Percentiles rank a stretch among this genome's conserved stretches.
Conservation (phyloP, 2,329 filamentous ascomycete genomes). For the Venturia nashicola region DNA sequence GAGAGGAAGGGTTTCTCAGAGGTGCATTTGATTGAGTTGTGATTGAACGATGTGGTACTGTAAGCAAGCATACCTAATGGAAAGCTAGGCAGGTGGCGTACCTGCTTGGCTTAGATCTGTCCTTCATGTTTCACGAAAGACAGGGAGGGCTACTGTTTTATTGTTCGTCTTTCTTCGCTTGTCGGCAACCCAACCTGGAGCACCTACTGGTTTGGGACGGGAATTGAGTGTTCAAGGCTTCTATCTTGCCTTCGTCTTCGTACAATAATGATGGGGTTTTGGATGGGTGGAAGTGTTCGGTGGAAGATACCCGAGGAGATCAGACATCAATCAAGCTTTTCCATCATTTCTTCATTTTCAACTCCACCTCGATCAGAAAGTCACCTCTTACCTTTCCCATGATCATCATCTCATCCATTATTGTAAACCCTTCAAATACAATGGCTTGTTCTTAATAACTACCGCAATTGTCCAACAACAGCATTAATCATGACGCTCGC, state of each 20-base stretch:
- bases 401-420: too few species aligned
- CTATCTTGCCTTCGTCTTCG: constrained; percentile 89
- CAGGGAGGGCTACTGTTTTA: neutral
- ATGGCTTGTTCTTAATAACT: too few species aligned
- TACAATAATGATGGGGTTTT: constrained; percentile 40
- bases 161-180: constrained; percentile 32
- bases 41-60: neutral
- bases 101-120: neutral
- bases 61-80: neutral
- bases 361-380: too few species aligned
- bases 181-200: constrained; percentile 61
- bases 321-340: too few species aligned
- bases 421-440: too few species aligned
- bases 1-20: neutral
- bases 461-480: neutral
- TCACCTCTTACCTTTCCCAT: too few species aligned
- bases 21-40: neutral
- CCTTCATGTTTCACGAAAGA: neutral
- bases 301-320: neutral
- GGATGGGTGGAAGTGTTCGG: neutral
- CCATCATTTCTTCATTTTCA: too few species aligned
- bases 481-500: constrained; percentile 77
- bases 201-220: constrained; percentile 67
- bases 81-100: neutral
- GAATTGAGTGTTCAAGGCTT: constrained; percentile 79